Conservation (phyloP, 371 early-diverging fungal species). For the Conidiobolus incongruus region DNA sequence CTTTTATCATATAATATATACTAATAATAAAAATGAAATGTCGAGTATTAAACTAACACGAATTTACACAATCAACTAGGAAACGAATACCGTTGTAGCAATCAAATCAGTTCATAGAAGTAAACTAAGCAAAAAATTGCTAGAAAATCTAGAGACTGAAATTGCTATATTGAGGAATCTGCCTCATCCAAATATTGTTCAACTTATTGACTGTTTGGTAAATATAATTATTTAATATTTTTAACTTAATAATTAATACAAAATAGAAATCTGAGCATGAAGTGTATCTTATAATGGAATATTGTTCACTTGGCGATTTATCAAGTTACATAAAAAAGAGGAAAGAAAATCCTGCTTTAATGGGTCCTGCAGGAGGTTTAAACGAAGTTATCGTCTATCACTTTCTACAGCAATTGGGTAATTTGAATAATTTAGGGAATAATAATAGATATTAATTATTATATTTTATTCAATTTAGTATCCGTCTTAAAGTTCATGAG, state of each 20-base stretch:
- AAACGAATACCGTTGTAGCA: slow-evolving; percentile 42
- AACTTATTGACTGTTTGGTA: slow-evolving; percentile 57
- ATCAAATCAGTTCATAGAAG: slow-evolving; percentile 68
- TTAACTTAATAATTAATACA: neutral
- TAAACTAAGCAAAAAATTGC: slow-evolving; percentile 67
- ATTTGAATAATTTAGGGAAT: neutral
- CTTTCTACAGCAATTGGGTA: slow-evolving; percentile 68
- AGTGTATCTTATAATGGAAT: slow-evolving; percentile 88
- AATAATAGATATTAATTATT: slow-evolving; percentile 4
- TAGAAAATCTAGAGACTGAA: slow-evolving; percentile 80
- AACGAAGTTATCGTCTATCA: slow-evolving; percentile 51
- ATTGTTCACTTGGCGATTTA: slow-evolving; percentile 77
- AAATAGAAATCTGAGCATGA: slow-evolving; percentile 61
- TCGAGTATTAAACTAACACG: neutral
- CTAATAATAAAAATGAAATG: neutral
- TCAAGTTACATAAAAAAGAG: slow-evolving; percentile 61
- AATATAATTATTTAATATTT: neutral
- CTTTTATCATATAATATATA: too few species aligned
- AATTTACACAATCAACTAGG: slow-evolving; percentile 11
- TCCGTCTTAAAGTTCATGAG: slow-evolving; percentile 69
- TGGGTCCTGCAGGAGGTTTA: slow-evolving; percentile 38
- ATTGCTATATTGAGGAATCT: slow-evolving; percentile 71
- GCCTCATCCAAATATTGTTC: slow-evolving; percentile 67
- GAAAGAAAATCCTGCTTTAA: slow-evolving; percentile 18
- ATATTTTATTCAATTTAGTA: slow-evolving; percentile 6